Evolutionary conservation across 2,329 filamentous ascomycete genomes (phyloP).

Genomic region (Aspergillus sp.): DNA sequence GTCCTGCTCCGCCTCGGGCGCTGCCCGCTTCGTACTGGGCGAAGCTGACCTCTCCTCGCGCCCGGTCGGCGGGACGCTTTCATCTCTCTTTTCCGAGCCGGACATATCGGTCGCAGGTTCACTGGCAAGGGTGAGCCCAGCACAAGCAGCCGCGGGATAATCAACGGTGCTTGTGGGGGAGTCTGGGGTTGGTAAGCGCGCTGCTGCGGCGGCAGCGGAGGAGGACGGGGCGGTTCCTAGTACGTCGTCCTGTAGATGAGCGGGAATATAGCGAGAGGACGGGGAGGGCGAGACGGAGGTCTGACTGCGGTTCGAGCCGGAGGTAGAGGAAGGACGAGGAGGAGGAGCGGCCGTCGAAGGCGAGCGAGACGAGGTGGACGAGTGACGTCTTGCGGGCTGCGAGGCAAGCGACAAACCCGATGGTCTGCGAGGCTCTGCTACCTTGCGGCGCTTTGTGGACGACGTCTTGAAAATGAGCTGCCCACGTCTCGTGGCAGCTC

Average conservation of each 20-base stretch:
- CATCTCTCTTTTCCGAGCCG: constrained; percentile 37
- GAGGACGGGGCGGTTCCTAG: constrained; percentile 30
- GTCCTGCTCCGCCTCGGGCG: constrained; percentile 37
- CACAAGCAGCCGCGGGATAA: constrained; percentile 58
- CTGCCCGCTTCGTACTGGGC: constrained; percentile 41
- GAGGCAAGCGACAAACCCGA: constrained; percentile 35
- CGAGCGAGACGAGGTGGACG: constrained; percentile 25
- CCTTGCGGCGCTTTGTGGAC: constrained; percentile 55
- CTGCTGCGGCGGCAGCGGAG: constrained; percentile 28
- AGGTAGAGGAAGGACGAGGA: constrained; percentile 29
- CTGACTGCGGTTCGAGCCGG: constrained; percentile 30
- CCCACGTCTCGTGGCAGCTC: constrained; percentile 51
- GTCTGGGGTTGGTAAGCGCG: constrained; percentile 42
- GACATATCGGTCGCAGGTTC: constrained; percentile 51
- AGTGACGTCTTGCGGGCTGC: constrained; percentile 43
- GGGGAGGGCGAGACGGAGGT: constrained; percentile 34
- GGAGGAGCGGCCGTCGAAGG: constrained; percentile 6
- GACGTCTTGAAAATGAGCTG: constrained; percentile 56
- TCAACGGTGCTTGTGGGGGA: constrained; percentile 34
- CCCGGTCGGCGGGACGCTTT: constrained; percentile 27
- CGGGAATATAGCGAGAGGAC: constrained; percentile 56
- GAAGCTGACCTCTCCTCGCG: constrained; percentile 37
- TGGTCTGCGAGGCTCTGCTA: constrained; percentile 49
- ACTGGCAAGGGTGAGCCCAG: constrained; percentile 55
- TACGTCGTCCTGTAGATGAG: constrained; percentile 60